These are phyloP conservation scores for Casuarina glauca DNA, from an alignment of 306 rosid species.

Conservation along the genomic window DNA sequence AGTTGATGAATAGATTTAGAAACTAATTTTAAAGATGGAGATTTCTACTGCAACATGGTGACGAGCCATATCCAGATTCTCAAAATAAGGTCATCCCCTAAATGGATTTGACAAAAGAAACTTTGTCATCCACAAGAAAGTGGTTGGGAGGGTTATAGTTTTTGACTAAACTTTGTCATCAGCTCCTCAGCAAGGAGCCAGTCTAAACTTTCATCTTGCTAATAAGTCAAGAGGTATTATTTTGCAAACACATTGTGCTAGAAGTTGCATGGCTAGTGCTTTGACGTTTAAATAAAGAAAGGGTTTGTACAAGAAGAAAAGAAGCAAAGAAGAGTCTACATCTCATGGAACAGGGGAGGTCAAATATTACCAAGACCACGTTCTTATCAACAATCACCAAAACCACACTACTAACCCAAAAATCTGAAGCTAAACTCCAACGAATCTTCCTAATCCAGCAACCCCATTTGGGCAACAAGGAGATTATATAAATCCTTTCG, in stretches of 20 bases:
- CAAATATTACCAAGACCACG: constrained; percentile 54
- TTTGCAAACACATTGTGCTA: neutral
- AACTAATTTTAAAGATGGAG: no score
- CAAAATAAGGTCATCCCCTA: no score
- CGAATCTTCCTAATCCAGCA: constrained; percentile 56
- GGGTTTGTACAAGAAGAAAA: neutral
- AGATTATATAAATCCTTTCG: constrained; percentile 23
- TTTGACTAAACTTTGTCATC: no score
- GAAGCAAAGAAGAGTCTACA: neutral
- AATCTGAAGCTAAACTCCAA: constrained; percentile 27
- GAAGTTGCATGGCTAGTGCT: neutral
- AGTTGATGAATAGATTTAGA: no score
- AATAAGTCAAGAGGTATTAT: no score
- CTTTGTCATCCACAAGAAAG: no score
- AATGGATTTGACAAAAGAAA: no score
- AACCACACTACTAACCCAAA: constrained; percentile 33
- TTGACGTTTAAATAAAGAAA: neutral
- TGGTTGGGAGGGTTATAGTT: no score
- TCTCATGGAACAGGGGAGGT: constrained; percentile 6
- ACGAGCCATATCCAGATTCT: no score
- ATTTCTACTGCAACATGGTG: no score
- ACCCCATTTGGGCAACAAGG: constrained; percentile 23
- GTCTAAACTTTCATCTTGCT: no score
- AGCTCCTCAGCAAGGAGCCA: no score
- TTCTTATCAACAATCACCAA: constrained; percentile 39